phyloP scores from a whole-genome alignment of 2,329 filamentous ascomycete species.

The Leptographium galeiforme region DNA sequence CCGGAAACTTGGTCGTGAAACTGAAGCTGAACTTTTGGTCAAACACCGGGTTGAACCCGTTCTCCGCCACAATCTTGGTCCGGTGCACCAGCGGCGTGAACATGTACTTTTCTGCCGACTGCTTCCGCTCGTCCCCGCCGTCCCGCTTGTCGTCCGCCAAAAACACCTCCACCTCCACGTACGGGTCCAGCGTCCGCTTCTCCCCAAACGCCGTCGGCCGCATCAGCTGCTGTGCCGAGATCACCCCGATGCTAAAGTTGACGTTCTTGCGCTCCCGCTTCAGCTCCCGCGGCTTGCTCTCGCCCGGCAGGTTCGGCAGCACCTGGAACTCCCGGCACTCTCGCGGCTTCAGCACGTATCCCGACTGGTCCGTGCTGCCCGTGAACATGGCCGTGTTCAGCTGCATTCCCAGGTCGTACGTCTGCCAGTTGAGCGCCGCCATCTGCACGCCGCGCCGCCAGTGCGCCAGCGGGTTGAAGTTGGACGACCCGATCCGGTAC shows the following conservation, averaged over 20 bases:
- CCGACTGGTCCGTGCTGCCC: conserved; percentile 70
- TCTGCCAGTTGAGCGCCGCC: conserved; percentile 97
- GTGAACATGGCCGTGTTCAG: conserved; percentile 97
- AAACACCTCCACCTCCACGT: conserved; percentile 89
- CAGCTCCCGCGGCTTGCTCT: conserved; percentile 28
- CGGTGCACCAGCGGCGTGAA: conserved; percentile 31
- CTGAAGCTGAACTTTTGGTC: conserved; percentile 67
- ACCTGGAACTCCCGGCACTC: conserved; percentile 64
- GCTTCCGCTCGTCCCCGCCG: conserved; percentile 63
- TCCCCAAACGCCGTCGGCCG: conserved; percentile 46
- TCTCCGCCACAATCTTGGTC: conserved; percentile 69
- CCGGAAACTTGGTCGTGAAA: conserved; percentile 85
- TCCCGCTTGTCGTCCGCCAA: conserved; percentile 88
- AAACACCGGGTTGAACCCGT: conserved; percentile 89
- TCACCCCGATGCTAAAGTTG: conserved; percentile 72
- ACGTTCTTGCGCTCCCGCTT: conserved; percentile 73
- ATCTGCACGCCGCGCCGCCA: conserved; percentile 96
- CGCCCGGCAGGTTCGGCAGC: conserved; percentile 38
- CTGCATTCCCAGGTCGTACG: conserved; percentile 89
- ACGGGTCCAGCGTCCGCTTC: conserved; percentile 67
- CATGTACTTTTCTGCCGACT: conserved; percentile 37
- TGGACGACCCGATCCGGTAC: conserved; percentile 71
- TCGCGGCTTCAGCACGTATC: conserved; percentile 86
- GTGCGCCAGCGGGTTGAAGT: conserved; percentile 86
- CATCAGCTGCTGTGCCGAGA: conserved; percentile 91